These are phyloP conservation scores for Wallacemonas sp. DNA, from an alignment of 208 protist genomes.

Conservation along the genomic window DNA sequence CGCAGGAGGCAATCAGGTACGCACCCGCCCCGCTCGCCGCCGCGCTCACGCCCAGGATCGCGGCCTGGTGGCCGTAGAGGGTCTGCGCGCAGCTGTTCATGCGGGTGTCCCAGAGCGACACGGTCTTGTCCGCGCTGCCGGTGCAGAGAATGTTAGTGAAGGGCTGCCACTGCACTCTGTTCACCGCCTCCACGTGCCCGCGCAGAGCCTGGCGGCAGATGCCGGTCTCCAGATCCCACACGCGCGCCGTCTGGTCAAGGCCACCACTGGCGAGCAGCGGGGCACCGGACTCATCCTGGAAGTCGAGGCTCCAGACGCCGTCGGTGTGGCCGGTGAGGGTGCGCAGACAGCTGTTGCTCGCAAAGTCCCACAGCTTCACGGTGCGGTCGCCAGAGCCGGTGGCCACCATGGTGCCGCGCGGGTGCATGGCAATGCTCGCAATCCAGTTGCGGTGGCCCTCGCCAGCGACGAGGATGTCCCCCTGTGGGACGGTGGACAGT, in stretches of 20 bases:
- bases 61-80: slow-evolving; percentile 95
- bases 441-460: slow-evolving; percentile 96
- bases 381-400: slow-evolving; percentile 96
- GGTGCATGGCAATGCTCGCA: slow-evolving; percentile 83
- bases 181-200: slow-evolving; percentile 96
- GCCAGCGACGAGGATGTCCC: slow-evolving; percentile 94
- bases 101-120: slow-evolving; percentile 96
- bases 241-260: slow-evolving; percentile 94
- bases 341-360: slow-evolving; percentile 73
- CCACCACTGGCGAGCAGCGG: slow-evolving; percentile 88
- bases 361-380: slow-evolving; percentile 97
- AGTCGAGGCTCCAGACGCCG: slow-evolving; percentile 94
- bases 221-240: slow-evolving; percentile 92
- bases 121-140: slow-evolving; percentile 96
- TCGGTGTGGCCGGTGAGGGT: slow-evolving; percentile 95
- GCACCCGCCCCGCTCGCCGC: slow-evolving; percentile 19
- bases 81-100: slow-evolving; percentile 93
- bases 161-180: slow-evolving; percentile 92
- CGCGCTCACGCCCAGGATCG: slow-evolving; percentile 82
- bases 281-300: slow-evolving; percentile 91
- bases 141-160: slow-evolving; percentile 95
- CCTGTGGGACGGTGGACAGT: slow-evolving; percentile 89
- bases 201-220: slow-evolving; percentile 93
- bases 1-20: slow-evolving; percentile 81
- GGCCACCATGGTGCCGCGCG: slow-evolving; percentile 92